Percentiles rank a stretch among this genome's conserved stretches.
phyloP scores from a whole-genome alignment of 305 asterid genomes.

The Solanum chacoense region DNA sequence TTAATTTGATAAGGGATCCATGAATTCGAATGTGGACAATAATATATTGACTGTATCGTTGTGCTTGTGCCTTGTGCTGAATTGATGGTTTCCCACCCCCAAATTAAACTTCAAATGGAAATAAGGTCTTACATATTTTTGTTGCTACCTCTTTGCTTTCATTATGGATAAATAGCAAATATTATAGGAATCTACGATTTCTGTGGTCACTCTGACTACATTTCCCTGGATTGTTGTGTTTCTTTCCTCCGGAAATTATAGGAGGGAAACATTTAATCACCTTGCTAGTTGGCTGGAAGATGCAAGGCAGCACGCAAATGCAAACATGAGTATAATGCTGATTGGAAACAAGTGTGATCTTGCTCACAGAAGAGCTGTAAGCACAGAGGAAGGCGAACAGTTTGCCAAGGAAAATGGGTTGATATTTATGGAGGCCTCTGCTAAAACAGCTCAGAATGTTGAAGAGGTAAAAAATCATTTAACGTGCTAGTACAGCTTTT shows the following conservation, averaged over 20 bases:
- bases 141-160: neutral
- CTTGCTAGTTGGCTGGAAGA: slow-evolving; percentile 83
- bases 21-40: neutral
- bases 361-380: slow-evolving; percentile 68
- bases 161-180: neutral
- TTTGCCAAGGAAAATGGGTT: slow-evolving; percentile 73
- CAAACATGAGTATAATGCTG: slow-evolving; percentile 64
- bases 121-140: neutral
- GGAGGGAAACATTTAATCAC: slow-evolving; percentile 80
- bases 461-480: slow-evolving; percentile 40
- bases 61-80: neutral
- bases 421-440: slow-evolving; percentile 75
- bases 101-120: neutral
- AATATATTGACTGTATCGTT: neutral
- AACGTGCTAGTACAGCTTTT: neutral
- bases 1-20: neutral
- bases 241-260: slow-evolving; percentile 7
- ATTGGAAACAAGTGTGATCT: slow-evolving; percentile 67
- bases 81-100: neutral
- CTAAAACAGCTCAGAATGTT: slow-evolving; percentile 72
- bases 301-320: slow-evolving; percentile 64
- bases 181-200: neutral
- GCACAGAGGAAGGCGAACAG: slow-evolving; percentile 80
- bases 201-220: neutral
- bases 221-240: neutral